A percentile compares a stretch with the other conserved stretches of the same genome.
Evolutionary conservation across 2,329 filamentous ascomycete genomes (phyloP).

Genomic region (Trichoderma atroviride): DNA sequence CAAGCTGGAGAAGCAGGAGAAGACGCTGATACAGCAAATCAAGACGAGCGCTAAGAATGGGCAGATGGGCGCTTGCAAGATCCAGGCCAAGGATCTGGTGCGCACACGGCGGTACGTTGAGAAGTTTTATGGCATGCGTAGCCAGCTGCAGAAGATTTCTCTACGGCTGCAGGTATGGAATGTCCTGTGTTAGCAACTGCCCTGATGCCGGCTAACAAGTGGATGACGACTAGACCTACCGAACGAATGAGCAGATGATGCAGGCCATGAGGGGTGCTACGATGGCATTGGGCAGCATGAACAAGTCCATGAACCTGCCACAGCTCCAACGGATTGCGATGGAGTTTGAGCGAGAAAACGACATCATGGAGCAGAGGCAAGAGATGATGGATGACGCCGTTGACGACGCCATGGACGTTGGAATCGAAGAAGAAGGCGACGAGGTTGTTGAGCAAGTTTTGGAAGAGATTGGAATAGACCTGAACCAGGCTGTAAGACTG

Average conservation of each 20-base stretch:
- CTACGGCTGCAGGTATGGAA: conserved; percentile 79
- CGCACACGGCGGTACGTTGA: conserved; percentile 91
- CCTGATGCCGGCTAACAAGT: conserved; percentile 26
- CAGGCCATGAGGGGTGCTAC: conserved; percentile 99
- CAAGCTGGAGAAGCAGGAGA: conserved; percentile 98
- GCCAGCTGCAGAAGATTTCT: conserved; percentile 93
- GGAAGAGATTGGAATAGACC: conserved; percentile 94
- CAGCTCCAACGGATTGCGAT: conserved; percentile 94
- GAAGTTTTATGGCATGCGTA: conserved; percentile 98
- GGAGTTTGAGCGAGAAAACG: conserved; percentile 98
- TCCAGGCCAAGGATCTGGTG: conserved; percentile 96
- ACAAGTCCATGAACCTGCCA: conserved; percentile 94
- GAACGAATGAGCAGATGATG: conserved; percentile 99
- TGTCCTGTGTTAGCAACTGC: neutral
- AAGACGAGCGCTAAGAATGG: conserved; percentile 98
- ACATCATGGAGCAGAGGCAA: conserved; percentile 98
- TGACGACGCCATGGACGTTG: conserved; percentile 90
- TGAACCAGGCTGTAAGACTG: conserved; percentile 77
- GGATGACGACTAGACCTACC: conserved; percentile 69
- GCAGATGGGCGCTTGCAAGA: conserved; percentile 97
- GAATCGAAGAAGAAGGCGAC: conserved; percentile 91
- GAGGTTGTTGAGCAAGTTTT: conserved; percentile 96
- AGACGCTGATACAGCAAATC: conserved; percentile 93
- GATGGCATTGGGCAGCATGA: conserved; percentile 92
- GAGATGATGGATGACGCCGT: conserved; percentile 99